phyloP scores from a whole-genome alignment of 306 rosid species.

The Casuarina equisetifolia region DNA sequence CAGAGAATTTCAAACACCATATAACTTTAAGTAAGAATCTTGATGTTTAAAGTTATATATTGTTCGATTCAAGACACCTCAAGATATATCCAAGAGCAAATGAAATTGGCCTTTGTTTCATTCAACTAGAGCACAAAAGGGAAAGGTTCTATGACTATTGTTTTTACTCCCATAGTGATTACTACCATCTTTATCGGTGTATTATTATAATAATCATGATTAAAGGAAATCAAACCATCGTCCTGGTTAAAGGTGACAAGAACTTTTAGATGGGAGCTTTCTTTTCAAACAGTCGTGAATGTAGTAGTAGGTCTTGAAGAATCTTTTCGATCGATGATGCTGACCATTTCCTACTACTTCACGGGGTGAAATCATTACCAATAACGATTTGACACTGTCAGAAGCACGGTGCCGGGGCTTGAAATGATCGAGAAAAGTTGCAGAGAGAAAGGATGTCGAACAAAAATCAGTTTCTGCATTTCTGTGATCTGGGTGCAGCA shows the following conservation, averaged over 20 bases:
- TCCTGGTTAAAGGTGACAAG: constrained; percentile 6
- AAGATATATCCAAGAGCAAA: no score
- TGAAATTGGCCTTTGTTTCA: not conserved
- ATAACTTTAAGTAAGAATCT: no score
- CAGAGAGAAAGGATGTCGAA: not conserved
- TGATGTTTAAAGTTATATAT: no score
- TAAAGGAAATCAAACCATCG: not conserved
- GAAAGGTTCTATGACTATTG: not conserved
- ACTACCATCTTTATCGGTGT: not conserved
- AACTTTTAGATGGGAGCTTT: constrained; percentile 14
- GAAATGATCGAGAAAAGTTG: constrained; percentile 17
- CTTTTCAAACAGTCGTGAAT: constrained; percentile 10
- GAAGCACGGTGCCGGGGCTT: not conserved
- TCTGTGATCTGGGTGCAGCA: not conserved
- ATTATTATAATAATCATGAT: no score
- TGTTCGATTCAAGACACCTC: no score
- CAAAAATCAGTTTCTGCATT: not conserved
- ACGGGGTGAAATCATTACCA: constrained; percentile 30
- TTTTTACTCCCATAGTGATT: not conserved
- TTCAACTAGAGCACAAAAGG: not conserved
- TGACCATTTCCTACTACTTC: constrained; percentile 10
- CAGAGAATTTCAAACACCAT: no score
- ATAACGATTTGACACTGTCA: constrained; percentile 11
- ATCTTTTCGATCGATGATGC: no score
- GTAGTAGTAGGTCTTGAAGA: no score